Evolutionary conservation across 169 alveolate genomes (phyloP), one percentile per base, ranked within the genome.

Genomic region (Perkinsus olseni): DNA sequence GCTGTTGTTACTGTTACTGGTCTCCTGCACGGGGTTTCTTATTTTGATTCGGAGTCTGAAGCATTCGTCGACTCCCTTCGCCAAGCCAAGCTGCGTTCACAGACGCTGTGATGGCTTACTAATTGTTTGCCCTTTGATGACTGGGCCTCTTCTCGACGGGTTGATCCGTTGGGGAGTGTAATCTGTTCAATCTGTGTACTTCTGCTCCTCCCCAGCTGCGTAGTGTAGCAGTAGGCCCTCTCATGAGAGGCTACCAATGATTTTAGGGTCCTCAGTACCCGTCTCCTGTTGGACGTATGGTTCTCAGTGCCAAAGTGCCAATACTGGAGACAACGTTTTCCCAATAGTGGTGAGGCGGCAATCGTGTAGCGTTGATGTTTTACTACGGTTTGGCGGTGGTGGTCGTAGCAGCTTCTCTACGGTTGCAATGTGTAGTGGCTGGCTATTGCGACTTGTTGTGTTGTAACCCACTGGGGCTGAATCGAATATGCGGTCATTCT

Each of bases 301-400:
- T 62, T 62, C 82, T 62, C 37, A 62, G 82, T 62, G 82, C 82
- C 82, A 62, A 62, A 62, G 82, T 62, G 82, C 82, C 82, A 62
- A 62, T 62, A 13, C 1, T 62, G 82, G 82, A 62, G 82, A 62
- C 34, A 45, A 45, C 62, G 62, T 45, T 45, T 45, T 45, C 6
- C 62, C 17, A 45, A 45, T 45, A 17, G 17, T 45, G 17, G 24
- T 45, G 24, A 6, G 6, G 62, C 17, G 17, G 62, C 24, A 45
- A 45, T 45, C 62, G 17, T 45, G 62, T 45, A 45, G 62, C 17
- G 62, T 45, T 45, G 17, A 10, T 45, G 17, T 45, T 45, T n/a
- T n/a, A n/a, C n/a, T n/a, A n/a, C n/a, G n/a, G n/a, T n/a, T n/a
- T n/a, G n/a, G 62, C 6, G 17, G 6, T 10, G 62, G 17, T 45